Base-by-base conservation (phyloP, 2,329 filamentous ascomycete genomes). In the Elsinoe necatrix region DNA sequence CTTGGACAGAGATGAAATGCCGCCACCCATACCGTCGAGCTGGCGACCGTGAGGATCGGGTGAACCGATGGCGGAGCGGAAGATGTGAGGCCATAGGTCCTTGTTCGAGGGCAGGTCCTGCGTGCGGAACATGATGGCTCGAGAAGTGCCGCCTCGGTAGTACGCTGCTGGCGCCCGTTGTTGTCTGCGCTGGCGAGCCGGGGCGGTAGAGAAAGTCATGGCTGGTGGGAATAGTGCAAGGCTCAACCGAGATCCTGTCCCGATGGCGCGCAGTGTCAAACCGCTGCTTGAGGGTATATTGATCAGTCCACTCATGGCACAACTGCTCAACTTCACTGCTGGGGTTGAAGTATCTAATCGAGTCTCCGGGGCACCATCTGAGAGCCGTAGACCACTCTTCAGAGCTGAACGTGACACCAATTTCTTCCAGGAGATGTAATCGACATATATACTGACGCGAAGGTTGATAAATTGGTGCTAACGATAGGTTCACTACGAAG, bases 11-110 rank as follows among this genome's bases (percentile, higher is more conserved):
- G 80, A 84, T 8, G 83, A 86, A 56, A 85, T 75, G 3, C 85
- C 85, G 0, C 81, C 84, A 2, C 85, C 85, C 69, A 89, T 77
- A 7, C 86, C 85, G 66, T 89, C 78, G 0, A 90, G 80, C 68
- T 90, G 86, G 0, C 86, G 78, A 0, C 81, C 84, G 42, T 47
- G 23, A 0, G 77, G 73, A 62, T 89, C 86, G 0, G 83, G 83
- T 2, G 80, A 82, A 29, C 84, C 84, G 68, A 88, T 82, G 6
- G 75, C 77, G 2, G 77, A 72, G 18, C 76, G 74, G 59, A 86
- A 82, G 16, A 86, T 79, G 0, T 52, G 18, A 16, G 50, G 34
- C 58, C 58, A 59, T 18, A 16, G 31, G 5, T 29, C 41, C 4
- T 29, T 29, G 27, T 57, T 23, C 3, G 16, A 20, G 14, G 58